These are phyloP conservation scores for Hibiscus syriacus DNA, from an alignment of 345 rosid species.

Conservation along the genomic window DNA sequence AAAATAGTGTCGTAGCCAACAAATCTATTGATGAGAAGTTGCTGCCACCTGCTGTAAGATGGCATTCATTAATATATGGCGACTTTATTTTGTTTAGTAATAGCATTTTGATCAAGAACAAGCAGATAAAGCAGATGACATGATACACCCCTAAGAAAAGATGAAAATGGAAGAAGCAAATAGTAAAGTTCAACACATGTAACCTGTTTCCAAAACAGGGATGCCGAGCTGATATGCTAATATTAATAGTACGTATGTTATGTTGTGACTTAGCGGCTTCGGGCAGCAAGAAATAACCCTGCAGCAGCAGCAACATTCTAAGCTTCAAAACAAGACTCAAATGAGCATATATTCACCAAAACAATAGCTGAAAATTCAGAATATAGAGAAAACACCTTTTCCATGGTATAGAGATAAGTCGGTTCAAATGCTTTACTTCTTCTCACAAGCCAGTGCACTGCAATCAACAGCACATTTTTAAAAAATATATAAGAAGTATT, in stretches of 20 bases:
- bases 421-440: conserved; percentile 82
- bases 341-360: conserved; percentile 4
- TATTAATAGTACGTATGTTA: conserved; percentile 71
- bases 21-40: conserved; percentile 90
- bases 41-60: conserved; percentile 84
- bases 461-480: conserved; percentile 22
- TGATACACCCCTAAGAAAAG: neutral
- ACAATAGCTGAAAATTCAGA: neutral
- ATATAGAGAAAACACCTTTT: conserved; percentile 50
- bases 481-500: neutral
- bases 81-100: neutral
- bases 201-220: conserved; percentile 99
- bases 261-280: conserved; percentile 81
- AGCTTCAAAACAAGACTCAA: neutral
- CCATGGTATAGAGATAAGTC: conserved; percentile 80
- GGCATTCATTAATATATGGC: neutral
- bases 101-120: neutral
- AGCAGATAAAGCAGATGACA: neutral
- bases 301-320: conserved; percentile 11
- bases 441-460: conserved; percentile 82
- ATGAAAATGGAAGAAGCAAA: neutral
- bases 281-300: conserved; percentile 93
- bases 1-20: conserved; percentile 99
- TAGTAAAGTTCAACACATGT: conserved; percentile 8
- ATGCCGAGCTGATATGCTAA: conserved; percentile 87